phyloP scores from a whole-genome alignment of 345 rosid species.

The Conringia planisiliqua region DNA sequence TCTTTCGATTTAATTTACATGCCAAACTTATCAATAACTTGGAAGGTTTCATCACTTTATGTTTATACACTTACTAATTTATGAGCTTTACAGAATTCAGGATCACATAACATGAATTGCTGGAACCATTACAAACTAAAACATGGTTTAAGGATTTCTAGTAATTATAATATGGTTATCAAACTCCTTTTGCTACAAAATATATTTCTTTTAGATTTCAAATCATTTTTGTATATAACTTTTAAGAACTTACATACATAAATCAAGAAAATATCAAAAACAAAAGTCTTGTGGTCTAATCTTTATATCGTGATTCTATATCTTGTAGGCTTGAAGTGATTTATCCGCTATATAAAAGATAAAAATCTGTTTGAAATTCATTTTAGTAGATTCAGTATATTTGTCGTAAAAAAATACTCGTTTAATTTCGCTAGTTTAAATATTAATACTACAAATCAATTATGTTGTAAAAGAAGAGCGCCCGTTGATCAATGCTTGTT shows the following conservation, averaged over 20 bases:
- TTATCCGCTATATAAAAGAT: too few species aligned
- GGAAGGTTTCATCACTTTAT: background rate
- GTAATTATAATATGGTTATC: too few species aligned
- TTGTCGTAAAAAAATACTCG: background rate
- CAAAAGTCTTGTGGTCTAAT: background rate
- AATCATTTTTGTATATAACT: background rate
- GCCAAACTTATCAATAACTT: background rate
- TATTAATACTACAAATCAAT: background rate
- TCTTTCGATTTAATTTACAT: background rate
- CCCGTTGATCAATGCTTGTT: slow-evolving; percentile 17
- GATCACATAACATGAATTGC: background rate
- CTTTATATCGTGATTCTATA: background rate
- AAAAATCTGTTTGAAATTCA: too few species aligned
- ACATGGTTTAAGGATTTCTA: background rate
- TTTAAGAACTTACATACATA: background rate
- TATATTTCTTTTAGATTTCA: background rate
- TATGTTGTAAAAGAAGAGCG: background rate
- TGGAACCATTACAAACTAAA: background rate
- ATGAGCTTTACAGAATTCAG: background rate
- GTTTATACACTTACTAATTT: background rate
- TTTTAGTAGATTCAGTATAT: background rate
- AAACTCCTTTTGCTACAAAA: too few species aligned
- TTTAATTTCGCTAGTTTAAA: background rate
- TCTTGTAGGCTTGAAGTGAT: too few species aligned
- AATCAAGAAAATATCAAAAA: background rate